Conservation (phyloP, 2,329 filamentous ascomycete species). For the Colletotrichum noveboracense region DNA sequence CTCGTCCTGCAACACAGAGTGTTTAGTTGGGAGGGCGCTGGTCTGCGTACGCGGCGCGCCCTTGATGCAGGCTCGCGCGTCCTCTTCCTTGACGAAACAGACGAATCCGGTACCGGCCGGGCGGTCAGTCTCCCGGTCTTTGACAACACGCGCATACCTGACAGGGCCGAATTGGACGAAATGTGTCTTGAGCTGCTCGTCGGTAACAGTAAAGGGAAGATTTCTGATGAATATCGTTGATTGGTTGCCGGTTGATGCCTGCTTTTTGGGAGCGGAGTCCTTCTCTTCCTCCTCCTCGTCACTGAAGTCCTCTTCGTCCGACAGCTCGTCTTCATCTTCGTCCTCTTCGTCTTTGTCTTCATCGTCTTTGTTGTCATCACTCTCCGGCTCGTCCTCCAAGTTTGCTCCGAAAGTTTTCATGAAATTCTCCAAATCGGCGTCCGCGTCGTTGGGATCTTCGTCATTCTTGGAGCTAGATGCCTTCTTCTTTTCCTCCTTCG, state of each 20-base stretch:
- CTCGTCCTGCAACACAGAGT: slow-evolving; percentile 89
- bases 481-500: slow-evolving; percentile 35
- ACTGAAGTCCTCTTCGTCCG: slow-evolving; percentile 45
- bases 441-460: slow-evolving; percentile 44
- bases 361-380: slow-evolving; percentile 52
- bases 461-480: slow-evolving; percentile 32
- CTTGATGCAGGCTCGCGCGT: slow-evolving; percentile 78
- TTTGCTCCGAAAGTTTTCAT: slow-evolving; percentile 64
- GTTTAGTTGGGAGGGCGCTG: slow-evolving; percentile 57
- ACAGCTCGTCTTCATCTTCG: slow-evolving; percentile 50
- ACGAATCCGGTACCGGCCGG: slow-evolving; percentile 95
- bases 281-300: slow-evolving; percentile 41
- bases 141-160: slow-evolving; percentile 88
- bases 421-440: slow-evolving; percentile 58
- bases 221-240: slow-evolving; percentile 93
- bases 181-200: slow-evolving; percentile 82
- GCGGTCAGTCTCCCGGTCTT: slow-evolving; percentile 83
- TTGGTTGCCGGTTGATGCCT: slow-evolving; percentile 64
- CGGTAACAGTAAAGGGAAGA: slow-evolving; percentile 85
- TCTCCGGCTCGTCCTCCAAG: slow-evolving; percentile 61
- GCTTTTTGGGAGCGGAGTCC: slow-evolving; percentile 35
- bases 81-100: slow-evolving; percentile 81
- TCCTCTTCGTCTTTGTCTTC: slow-evolving; percentile 49
- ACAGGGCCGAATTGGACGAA: slow-evolving; percentile 89
- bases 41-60: slow-evolving; percentile 68